Evolutionary conservation across 2,329 filamentous ascomycete species (phyloP).

Genomic region (Simplicillium aogashimaense): DNA sequence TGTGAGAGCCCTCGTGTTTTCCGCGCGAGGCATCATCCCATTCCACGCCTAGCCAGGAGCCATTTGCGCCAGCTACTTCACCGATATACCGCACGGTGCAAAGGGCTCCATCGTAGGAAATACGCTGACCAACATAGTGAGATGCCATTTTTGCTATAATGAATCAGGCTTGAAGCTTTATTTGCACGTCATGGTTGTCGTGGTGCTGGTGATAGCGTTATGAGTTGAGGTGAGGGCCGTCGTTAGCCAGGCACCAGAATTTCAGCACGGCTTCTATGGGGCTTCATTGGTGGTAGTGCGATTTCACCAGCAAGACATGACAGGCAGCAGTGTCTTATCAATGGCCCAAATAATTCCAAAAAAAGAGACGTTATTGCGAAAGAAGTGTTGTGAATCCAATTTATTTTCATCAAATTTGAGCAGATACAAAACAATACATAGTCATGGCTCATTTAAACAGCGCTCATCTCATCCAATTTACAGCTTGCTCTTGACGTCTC

Average conservation of each 20-base stretch:
- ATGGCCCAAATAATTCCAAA: background rate
- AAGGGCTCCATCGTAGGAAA: slow-evolving; percentile 66
- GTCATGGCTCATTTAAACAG: background rate
- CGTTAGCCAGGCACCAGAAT: slow-evolving; percentile 13
- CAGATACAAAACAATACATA: background rate
- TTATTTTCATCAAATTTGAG: too few species aligned
- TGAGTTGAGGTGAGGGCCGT: slow-evolving; percentile 1
- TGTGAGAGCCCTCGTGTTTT: slow-evolving; percentile 82
- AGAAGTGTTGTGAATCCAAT: too few species aligned
- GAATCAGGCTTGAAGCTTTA: background rate
- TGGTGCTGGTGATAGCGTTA: background rate
- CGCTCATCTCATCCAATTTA: slow-evolving; percentile 21
- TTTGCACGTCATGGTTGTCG: background rate
- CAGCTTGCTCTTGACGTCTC: slow-evolving; percentile 50
- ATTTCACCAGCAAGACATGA: too few species aligned
- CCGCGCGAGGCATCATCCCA: slow-evolving; percentile 85
- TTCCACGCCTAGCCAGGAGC: slow-evolving; percentile 87
- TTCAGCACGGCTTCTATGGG: background rate
- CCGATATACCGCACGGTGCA: slow-evolving; percentile 85
- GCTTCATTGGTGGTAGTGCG: too few species aligned
- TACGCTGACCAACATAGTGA: slow-evolving; percentile 54
- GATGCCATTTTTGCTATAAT: slow-evolving; percentile 22
- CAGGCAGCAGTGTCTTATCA: background rate
- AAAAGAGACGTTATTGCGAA: background rate
- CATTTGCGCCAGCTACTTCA: slow-evolving; percentile 62